Evolutionary conservation across 2,329 filamentous ascomycete genomes (phyloP), one percentile per base, ranked within the genome.

Genomic region (Epichloe baconii): DNA sequence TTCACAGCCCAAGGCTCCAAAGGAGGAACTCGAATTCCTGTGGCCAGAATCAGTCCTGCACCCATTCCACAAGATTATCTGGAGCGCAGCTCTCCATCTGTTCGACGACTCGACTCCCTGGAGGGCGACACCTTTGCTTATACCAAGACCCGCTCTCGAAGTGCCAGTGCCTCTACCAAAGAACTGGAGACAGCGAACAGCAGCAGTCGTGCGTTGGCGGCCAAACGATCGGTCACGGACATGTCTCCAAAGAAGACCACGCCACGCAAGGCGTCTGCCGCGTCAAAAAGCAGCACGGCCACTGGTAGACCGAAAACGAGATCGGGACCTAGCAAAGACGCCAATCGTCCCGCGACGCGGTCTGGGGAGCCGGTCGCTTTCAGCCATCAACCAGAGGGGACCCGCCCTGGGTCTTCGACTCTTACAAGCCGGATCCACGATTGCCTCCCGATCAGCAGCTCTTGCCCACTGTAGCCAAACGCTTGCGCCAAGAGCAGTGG

Each of bases 381-480:
- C 66, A 62, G 66, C 75, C 79, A 88, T 62, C 79, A 83, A 42
- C 90, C 90, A 0, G 93, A 97, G 71, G 93, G 19, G 91, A 97
- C 50, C 89, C 93, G 10, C 93, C 93, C 48, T 98, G 93, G 93
- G 79, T 97, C 68, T 80, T 93, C 44, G 87, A 86, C 21, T 88
- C 95, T 68, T 98, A 96, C 68, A 95, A 94, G 62, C 93, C 93
- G 0, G 93, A 98, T 64, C 93, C 93, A 34, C 84, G 89, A 54
- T 74, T 98, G 36, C 93, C 93, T 5, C 93, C 89, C 0, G 93
- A 98, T 55, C 87, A 98, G 66, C 93, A 98, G 64, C 82, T 98
- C 49, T 80, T 98, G 11, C 93, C 93, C 1, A 97, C 93, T 0
- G 89, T 97, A 55, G 93, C 93, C 12, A 88, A 85, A 61, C 79